Evolutionary conservation across 73 alveolate species (phyloP).

Genomic region (Paraurostyla sp.): DNA sequence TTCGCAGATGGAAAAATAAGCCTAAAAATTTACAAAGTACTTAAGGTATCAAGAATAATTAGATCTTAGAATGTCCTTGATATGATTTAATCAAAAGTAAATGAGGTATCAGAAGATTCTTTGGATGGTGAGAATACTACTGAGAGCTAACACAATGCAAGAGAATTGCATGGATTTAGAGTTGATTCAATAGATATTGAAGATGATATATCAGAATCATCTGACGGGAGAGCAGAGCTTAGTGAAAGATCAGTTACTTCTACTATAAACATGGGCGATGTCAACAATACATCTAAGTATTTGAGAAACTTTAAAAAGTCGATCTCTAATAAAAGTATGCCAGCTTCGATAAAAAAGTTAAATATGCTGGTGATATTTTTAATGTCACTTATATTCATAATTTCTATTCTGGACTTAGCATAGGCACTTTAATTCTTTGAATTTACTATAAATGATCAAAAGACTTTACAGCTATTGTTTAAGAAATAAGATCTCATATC

Average conservation of each 20-base stretch:
- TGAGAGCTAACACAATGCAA: background rate
- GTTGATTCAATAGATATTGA: conserved; percentile 6
- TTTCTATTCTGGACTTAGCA: background rate
- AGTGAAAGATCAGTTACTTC: conserved; percentile 10
- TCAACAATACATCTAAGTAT: background rate
- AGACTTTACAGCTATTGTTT: background rate
- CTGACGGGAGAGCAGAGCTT: background rate
- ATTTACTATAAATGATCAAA: background rate
- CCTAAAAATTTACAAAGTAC: conserved; percentile 16
- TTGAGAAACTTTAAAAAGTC: conserved; percentile 13
- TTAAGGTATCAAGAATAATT: conserved; percentile 39
- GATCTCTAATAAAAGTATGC: conserved; percentile 22
- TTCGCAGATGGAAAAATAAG: conserved; percentile 40
- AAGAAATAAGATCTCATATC: background rate
- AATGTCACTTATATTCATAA: background rate
- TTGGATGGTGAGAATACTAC: background rate
- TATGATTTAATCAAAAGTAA: background rate
- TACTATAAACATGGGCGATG: background rate
- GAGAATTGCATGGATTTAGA: background rate
- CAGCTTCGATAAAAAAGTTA: background rate
- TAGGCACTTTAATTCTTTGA: background rate
- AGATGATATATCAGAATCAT: background rate
- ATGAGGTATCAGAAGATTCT: background rate
- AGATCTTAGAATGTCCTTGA: conserved; percentile 41
- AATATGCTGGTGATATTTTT: background rate